Conservation (phyloP, 345 rosid species). For the Arabidopsis arenosa region DNA sequence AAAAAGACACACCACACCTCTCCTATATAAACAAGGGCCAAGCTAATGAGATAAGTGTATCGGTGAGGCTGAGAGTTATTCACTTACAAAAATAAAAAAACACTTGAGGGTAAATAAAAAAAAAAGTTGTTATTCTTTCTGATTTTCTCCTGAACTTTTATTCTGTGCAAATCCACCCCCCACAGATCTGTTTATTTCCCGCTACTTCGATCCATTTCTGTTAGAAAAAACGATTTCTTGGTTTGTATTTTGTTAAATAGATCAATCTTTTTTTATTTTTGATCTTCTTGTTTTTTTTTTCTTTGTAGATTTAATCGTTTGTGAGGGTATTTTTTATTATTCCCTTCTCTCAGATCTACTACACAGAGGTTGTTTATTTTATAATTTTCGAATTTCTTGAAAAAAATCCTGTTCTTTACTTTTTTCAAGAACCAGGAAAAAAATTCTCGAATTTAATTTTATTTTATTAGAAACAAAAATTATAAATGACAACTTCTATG, state of each 20-base stretch:
- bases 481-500: constrained; percentile 53
- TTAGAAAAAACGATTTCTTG: constrained; percentile 3
- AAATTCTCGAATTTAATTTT: not conserved
- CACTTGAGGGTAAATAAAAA: constrained; percentile 21
- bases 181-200: not conserved
- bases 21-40: constrained; percentile 34
- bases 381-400: not conserved
- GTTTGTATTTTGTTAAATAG: constrained; percentile 61
- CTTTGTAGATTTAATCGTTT: constrained; percentile 47
- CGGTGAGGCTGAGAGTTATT: constrained; percentile 46
- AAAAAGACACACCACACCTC: constrained; percentile 37
- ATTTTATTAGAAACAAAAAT: not conserved
- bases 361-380: constrained; percentile 69
- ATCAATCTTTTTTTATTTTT: constrained; percentile 54
- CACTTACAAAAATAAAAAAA: constrained; percentile 10
- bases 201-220: constrained; percentile 8
- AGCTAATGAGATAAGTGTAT: constrained; percentile 20
- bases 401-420: constrained; percentile 44
- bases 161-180: not conserved
- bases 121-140: not conserved
- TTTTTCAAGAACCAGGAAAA: constrained; percentile 52
- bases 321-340: constrained; percentile 58
- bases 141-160: constrained; percentile 5
- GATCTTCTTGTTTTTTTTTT: constrained; percentile 1
- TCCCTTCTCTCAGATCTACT: constrained; percentile 50